phyloP scores from a whole-genome alignment of 495 filamentous ascomycete species.

The Penicillium robsamsonii region DNA sequence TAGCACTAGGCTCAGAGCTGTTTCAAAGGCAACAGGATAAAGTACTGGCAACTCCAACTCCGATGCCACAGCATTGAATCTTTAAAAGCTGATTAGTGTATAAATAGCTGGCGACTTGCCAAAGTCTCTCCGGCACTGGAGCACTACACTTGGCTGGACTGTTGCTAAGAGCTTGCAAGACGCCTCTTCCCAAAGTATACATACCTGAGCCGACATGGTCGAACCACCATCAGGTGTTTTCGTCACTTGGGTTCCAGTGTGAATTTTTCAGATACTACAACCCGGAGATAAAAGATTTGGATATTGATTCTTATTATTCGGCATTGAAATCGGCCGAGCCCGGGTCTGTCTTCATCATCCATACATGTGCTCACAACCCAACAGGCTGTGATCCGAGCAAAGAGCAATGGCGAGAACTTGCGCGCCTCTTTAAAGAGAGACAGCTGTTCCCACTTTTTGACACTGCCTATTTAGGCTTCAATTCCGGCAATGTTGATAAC shows the following conservation, averaged over 20 bases:
- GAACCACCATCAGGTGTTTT: slow-evolving; percentile 40
- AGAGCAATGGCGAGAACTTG: slow-evolving; percentile 45
- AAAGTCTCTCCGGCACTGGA: slow-evolving; percentile 84
- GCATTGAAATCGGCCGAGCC: slow-evolving; percentile 21
- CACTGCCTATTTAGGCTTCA: slow-evolving; percentile 45
- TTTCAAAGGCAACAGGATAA: slow-evolving; percentile 12
- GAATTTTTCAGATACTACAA: slow-evolving; percentile 30
- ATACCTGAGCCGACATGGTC: slow-evolving; percentile 39
- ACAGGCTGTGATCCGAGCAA: slow-evolving; percentile 42
- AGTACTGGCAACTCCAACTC: slow-evolving; percentile 10
- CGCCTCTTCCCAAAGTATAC: slow-evolving; percentile 26
- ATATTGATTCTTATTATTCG: slow-evolving; percentile 23
- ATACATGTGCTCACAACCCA: slow-evolving; percentile 49
- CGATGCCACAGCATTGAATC: neutral
- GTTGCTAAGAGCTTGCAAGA: slow-evolving; percentile 54
- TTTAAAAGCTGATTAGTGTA: neutral
- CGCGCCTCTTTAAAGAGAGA: slow-evolving; percentile 26
- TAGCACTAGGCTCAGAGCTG: slow-evolving; percentile 24
- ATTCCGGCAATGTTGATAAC: slow-evolving; percentile 37
- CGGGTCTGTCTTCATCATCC: slow-evolving; percentile 38
- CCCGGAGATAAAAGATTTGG: slow-evolving; percentile 16
- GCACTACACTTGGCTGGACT: slow-evolving; percentile 77
- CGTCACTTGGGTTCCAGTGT: slow-evolving; percentile 31
- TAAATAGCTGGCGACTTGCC: slow-evolving; percentile 35
- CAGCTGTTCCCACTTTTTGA: slow-evolving; percentile 45